Conservation (phyloP, 768 basidiomycete genomes). For the Mycena alexandri region DNA sequence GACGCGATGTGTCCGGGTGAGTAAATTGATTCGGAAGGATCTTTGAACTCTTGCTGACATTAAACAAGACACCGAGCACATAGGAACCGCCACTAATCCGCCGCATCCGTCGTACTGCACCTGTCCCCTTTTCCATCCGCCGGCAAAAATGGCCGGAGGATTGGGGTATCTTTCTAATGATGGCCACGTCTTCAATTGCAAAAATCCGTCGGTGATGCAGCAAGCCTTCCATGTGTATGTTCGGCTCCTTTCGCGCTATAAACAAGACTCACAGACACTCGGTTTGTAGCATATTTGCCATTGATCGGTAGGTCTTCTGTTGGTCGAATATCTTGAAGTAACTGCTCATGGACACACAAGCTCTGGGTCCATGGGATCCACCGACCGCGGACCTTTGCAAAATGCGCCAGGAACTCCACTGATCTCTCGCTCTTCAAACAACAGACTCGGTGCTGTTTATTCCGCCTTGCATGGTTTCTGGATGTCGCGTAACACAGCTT, state of each 20-base stretch:
- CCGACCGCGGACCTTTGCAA: slow-evolving; percentile 56
- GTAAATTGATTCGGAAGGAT: background rate
- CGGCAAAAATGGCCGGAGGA: slow-evolving; percentile 45
- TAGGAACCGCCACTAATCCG: slow-evolving; percentile 46
- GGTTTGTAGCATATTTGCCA: slow-evolving; percentile 60
- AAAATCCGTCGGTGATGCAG: slow-evolving; percentile 60
- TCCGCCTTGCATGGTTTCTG: slow-evolving; percentile 45
- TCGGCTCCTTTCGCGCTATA: background rate
- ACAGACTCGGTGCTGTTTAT: slow-evolving; percentile 65
- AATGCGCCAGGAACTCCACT: slow-evolving; percentile 53
- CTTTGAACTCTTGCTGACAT: too few relatives aligned
- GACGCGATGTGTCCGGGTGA: slow-evolving; percentile 61
- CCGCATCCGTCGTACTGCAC: slow-evolving; percentile 62
- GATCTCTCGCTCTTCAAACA: slow-evolving; percentile 41
- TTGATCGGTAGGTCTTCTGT: slow-evolving; percentile 53
- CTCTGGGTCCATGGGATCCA: slow-evolving; percentile 58
- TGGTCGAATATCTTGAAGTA: background rate
- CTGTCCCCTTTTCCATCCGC: slow-evolving; percentile 61
- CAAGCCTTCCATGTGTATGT: slow-evolving; percentile 69
- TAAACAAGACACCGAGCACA: slow-evolving; percentile 59
- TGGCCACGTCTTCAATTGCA: slow-evolving; percentile 63
- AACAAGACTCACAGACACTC: background rate
- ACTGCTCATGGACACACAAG: slow-evolving; percentile 39
- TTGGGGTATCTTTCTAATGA: slow-evolving; percentile 64
- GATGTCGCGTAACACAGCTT: slow-evolving; percentile 38